Evolutionary conservation across 2,329 filamentous ascomycete genomes (phyloP).

Genomic region (Pseudocercospora pini-densiflorae): DNA sequence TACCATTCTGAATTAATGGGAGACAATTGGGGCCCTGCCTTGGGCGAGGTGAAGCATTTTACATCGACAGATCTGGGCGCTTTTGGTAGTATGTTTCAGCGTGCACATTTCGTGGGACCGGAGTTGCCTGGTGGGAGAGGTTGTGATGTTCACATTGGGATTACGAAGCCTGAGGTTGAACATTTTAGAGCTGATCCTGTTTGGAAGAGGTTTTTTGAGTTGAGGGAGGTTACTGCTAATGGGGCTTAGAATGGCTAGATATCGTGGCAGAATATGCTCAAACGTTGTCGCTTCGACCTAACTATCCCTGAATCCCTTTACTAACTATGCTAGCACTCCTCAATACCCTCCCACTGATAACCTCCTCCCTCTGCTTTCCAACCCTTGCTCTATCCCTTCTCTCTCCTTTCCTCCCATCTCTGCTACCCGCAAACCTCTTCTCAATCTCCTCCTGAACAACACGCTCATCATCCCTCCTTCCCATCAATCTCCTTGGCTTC

Average conservation of each 20-base stretch:
- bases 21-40: conserved; percentile 17
- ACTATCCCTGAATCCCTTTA: too few species aligned
- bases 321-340: too few species aligned
- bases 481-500: too few species aligned
- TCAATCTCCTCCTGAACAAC: too few species aligned
- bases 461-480: too few species aligned
- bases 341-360: too few species aligned
- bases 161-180: conserved; percentile 24
- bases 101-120: conserved; percentile 29
- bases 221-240: conserved; percentile 18
- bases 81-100: conserved; percentile 23
- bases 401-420: not conserved
- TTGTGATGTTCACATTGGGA: conserved; percentile 27
- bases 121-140: conserved; percentile 22
- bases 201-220: conserved; percentile 23
- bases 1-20: conserved; percentile 27
- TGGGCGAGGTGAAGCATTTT: conserved; percentile 28
- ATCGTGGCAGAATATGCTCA: too few species aligned
- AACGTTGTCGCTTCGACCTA: too few species aligned
- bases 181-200: conserved; percentile 17
- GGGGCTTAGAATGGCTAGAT: not conserved
- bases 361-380: not conserved
- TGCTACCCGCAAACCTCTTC: too few species aligned
- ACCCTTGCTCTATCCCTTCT: not conserved
- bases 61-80: conserved; percentile 25